Base-by-base conservation (phyloP, 192 early-diverging fungal genomes). In the Thamnidium elegans region DNA sequence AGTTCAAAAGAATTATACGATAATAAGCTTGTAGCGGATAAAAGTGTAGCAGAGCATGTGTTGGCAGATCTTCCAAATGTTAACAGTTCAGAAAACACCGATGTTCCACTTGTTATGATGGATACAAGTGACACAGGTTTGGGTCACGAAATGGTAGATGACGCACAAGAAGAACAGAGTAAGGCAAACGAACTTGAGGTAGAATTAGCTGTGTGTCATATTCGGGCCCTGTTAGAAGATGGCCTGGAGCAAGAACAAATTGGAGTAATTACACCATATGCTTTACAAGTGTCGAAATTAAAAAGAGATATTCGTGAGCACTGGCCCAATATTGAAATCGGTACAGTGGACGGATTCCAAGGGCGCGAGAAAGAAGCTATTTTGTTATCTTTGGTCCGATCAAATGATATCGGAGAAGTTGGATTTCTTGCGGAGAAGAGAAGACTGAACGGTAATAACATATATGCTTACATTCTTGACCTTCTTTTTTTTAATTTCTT, bases 291-390 rank as follows among this genome's bases (percentile, higher is more conserved):
- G 7, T 71, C 81, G 10, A 50, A 78, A 50, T 70, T 87, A 1
- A 79, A 71, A 54, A 63, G 75, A 15, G 61, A 78, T 26, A 61
- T 92, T 19, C 75, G 77, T 43, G 81, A 80, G 26, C 64, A 63
- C 55, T 82, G 80, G 58, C 87, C 85, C 1, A 79, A 68, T 4
- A 68, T 93, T 55, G 93, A 94, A 70, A 86, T 94, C 21, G 91
- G 90, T 1, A 86, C 89, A 4, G 91, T 96, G 3, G 94, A 96
- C 68, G 92, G 94, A 1, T 92, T 94, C 65, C 94, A 96, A 71
- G 95, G 95, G 5, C 85, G 92, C 36, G 95, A 97, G 69, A 92
- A 92, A 65, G 90, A 95, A 67, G 92, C 89, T 0, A 84, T 95
- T 26, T 76, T 97, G 8, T 50, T 97, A 21, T 84, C 87, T 1